Base-by-base conservation (phyloP, 2,329 filamentous ascomycete genomes). In the Aspergillus quadricinctus region DNA sequence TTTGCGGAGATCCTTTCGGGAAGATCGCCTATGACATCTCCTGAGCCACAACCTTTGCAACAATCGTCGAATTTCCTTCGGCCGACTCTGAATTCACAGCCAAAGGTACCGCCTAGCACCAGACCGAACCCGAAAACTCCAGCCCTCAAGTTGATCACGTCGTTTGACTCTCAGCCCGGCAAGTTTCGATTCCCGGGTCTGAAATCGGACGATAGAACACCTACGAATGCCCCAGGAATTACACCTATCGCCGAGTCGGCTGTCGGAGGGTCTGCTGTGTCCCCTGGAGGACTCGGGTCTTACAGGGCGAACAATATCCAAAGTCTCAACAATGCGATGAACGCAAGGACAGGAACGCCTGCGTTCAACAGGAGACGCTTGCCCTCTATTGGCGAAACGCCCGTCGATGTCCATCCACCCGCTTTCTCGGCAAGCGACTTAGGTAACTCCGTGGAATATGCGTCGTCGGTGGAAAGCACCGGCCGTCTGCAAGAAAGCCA, bases 181-280 rank as follows among this genome's bases (percentile, higher is more conserved):
- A 86, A 87, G 59, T 84, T 86, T 53, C 86, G 84, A 72, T 86
- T 90, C 74, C 84, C 80, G 19, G 79, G 81, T 3, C 64, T 80
- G 28, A 78, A 75, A 43, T 77, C 77, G 4, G 81, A 82, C 54
- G 81, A 83, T 56, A 77, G 77, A 37, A 96, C 92, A 0, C 92
- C 92, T 0, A 88, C 92, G 62, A 89, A 89, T 57, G 77, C 74
- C 9, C 87, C 86, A 1, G 90, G 88, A n/a, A 83, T 89, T 0
- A 97, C 93, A 0, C 93, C 93, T 0, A 97, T 97, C 66, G 88
- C 89, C 1, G 88, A 92, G 62, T 89, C 88, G 41, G 88, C 88
- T 1, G 75, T 87, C 45, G 71, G 68, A 11, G 79, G 84, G 52
- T 84, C 82, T 31, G 81, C 82, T 7, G 64, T 84, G 14, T 91